Conservation (phyloP, 2,329 filamentous ascomycete genomes). For the Alternaria solani region DNA sequence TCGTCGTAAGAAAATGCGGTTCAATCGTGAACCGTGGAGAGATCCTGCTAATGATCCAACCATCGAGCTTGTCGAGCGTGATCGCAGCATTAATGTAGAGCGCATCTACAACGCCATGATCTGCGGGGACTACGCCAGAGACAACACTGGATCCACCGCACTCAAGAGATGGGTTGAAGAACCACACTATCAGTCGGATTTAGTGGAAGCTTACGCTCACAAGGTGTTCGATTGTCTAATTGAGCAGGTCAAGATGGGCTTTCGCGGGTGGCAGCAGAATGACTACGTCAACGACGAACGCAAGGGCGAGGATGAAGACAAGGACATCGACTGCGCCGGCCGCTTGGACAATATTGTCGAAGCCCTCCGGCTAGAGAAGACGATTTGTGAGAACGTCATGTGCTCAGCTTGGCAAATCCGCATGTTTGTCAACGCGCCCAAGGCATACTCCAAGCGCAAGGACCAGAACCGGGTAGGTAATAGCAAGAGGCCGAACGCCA, state of each 20-base stretch:
- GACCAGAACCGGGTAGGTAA: constrained; percentile 46
- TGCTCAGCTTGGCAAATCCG: constrained; percentile 46
- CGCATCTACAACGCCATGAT: constrained; percentile 48
- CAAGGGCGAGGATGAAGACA: constrained; percentile 46
- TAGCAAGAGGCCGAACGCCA: constrained; percentile 42
- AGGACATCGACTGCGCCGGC: constrained; percentile 38
- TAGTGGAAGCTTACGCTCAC: constrained; percentile 46
- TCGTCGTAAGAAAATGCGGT: constrained; percentile 37
- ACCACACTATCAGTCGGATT: constrained; percentile 38
- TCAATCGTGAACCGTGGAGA: constrained; percentile 37
- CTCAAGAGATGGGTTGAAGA: constrained; percentile 46
- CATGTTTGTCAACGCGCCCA: constrained; percentile 50
- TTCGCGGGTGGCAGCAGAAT: constrained; percentile 47
- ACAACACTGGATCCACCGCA: constrained; percentile 42
- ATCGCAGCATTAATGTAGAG: constrained; percentile 31
- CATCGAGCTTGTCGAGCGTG: constrained; percentile 28
- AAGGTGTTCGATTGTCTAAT: constrained; percentile 46
- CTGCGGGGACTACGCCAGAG: constrained; percentile 37
- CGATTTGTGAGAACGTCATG: constrained; percentile 50
- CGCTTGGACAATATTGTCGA: constrained; percentile 42
- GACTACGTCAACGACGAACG: constrained; percentile 48
- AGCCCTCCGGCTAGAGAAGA: constrained; percentile 46
- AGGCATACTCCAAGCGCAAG: constrained; percentile 45
- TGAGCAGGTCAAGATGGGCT: constrained; percentile 40
- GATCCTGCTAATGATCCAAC: constrained; percentile 31